phyloP scores from a whole-genome alignment of 352 stramenopile genomes.

The Lagenidium giganteum region DNA sequence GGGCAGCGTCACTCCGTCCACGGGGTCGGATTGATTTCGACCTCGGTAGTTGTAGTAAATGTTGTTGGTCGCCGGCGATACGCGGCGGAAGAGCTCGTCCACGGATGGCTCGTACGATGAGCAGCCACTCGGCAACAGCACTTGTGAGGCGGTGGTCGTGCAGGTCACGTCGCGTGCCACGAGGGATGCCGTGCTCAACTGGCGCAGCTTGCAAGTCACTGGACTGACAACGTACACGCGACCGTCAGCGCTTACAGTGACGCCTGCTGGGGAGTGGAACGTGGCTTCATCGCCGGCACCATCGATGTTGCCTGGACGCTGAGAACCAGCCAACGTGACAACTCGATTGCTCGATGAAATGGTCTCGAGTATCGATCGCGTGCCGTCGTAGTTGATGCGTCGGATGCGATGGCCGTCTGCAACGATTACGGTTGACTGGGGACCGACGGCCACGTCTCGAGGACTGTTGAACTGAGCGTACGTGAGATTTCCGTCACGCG shows the following conservation, averaged over 20 bases:
- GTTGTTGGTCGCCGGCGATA: constrained; percentile 71
- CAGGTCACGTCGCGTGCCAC: constrained; percentile 68
- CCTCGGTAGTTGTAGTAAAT: constrained; percentile 88
- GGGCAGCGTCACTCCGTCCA: constrained; percentile 32
- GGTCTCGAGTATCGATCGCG: constrained; percentile 43
- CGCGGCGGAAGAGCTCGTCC: constrained; percentile 76
- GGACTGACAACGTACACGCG: constrained; percentile 83
- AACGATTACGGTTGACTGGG: constrained; percentile 77
- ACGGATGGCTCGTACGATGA: constrained; percentile 89
- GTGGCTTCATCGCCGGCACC: constrained; percentile 73
- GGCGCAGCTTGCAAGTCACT: constrained; percentile 78
- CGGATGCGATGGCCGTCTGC: constrained; percentile 84
- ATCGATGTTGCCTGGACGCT: constrained; percentile 61
- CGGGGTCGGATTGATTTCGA: constrained; percentile 22
- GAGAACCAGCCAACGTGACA: constrained; percentile 81
- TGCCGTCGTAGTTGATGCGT: constrained; percentile 51
- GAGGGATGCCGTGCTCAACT: constrained; percentile 52
- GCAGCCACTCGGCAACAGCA: constrained; percentile 89
- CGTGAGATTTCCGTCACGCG: constrained; percentile 75
- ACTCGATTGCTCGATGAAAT: constrained; percentile 63
- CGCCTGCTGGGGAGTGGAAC: constrained; percentile 78
- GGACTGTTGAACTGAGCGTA: constrained; percentile 88
- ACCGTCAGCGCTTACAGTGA: constrained; percentile 80
- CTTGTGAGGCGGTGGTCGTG: constrained; percentile 58
- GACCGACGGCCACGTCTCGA: constrained; percentile 79